Conservation (phyloP, 2,329 filamentous ascomycete species). For the Monosporascus sp. region DNA sequence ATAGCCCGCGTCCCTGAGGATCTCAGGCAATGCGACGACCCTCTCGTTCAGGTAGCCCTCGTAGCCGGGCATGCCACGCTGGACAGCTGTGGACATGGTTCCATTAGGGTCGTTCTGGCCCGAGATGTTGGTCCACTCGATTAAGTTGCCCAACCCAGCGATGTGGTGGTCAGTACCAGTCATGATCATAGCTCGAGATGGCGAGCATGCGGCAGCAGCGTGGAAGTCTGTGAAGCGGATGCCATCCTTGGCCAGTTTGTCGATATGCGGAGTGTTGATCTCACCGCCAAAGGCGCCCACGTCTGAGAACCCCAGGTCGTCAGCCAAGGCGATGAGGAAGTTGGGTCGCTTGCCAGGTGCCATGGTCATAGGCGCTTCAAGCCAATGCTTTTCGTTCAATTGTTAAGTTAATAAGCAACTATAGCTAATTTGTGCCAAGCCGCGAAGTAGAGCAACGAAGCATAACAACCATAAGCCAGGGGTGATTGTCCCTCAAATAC, state of each 20-base stretch:
- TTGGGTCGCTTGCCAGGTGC: slow-evolving; percentile 40
- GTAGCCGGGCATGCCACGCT: slow-evolving; percentile 54
- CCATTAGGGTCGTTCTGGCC: slow-evolving; percentile 27
- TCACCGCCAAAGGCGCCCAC: slow-evolving; percentile 54
- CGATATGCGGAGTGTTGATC: slow-evolving; percentile 55
- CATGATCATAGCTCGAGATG: slow-evolving; percentile 61
- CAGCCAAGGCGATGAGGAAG: slow-evolving; percentile 54
- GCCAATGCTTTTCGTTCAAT: background rate
- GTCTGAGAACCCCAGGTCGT: slow-evolving; percentile 57
- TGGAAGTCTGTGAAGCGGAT: slow-evolving; percentile 61
- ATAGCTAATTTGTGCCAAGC: background rate
- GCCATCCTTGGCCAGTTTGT: slow-evolving; percentile 44
- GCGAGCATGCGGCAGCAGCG: slow-evolving; percentile 59
- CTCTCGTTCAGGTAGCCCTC: slow-evolving; percentile 59
- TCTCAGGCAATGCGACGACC: slow-evolving; percentile 53
- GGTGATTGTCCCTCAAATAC: background rate
- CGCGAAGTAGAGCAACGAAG: too few relatives aligned
- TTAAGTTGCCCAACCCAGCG: slow-evolving; percentile 52
- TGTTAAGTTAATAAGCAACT: background rate
- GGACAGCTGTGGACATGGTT: slow-evolving; percentile 30
- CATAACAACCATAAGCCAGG: background rate
- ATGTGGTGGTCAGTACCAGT: slow-evolving; percentile 59
- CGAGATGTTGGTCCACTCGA: slow-evolving; percentile 42
- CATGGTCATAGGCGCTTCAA: slow-evolving; percentile 8
- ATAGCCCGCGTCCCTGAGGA: slow-evolving; percentile 54